These are phyloP conservation scores for Lentithecium fluviatile DNA, from an alignment of 495 filamentous ascomycete species.

Conservation along the genomic window DNA sequence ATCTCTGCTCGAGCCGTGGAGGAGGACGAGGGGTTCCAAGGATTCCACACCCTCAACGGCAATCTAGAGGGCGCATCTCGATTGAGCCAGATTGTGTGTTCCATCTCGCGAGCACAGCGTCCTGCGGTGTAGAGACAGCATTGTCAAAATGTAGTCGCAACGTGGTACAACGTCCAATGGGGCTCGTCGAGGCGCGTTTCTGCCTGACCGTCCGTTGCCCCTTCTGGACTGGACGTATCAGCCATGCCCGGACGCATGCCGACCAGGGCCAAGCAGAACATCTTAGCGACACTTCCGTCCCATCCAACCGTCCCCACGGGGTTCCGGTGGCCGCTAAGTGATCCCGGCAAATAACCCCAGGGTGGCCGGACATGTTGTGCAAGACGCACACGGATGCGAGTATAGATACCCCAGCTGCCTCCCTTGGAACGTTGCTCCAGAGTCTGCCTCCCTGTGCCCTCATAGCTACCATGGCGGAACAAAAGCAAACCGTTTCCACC, in stretches of 20 bases:
- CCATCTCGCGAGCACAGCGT: not conserved
- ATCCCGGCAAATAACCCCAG: constrained; percentile 19
- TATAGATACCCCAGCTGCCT: constrained; percentile 27
- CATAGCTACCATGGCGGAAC: constrained; percentile 12
- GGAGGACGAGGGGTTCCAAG: not conserved
- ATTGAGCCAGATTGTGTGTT: constrained; percentile 11
- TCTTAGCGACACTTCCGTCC: constrained; percentile 9
- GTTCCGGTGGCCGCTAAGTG: constrained; percentile 20
- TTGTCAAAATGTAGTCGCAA: constrained; percentile 5
- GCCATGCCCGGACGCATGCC: constrained; percentile 2
- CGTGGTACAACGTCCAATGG: constrained; percentile 18
- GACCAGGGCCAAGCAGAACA: constrained; percentile 16
- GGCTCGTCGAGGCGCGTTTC: not conserved
- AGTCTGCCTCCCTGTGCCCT: not conserved
- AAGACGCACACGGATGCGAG: constrained; percentile 4
- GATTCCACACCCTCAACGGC: no score
- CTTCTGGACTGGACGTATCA: not conserved
- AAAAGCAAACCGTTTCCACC: no score
- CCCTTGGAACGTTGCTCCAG: constrained; percentile 3
- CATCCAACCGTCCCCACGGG: constrained; percentile 33
- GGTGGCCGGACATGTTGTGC: not conserved
- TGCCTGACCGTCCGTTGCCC: constrained; percentile 10
- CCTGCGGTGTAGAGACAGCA: not conserved
- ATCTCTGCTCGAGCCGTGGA: not conserved
- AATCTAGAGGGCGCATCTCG: not conserved